phyloP scores from a whole-genome alignment of 2,329 filamentous ascomycete genomes.

The Xylariomycetidae sp. region DNA sequence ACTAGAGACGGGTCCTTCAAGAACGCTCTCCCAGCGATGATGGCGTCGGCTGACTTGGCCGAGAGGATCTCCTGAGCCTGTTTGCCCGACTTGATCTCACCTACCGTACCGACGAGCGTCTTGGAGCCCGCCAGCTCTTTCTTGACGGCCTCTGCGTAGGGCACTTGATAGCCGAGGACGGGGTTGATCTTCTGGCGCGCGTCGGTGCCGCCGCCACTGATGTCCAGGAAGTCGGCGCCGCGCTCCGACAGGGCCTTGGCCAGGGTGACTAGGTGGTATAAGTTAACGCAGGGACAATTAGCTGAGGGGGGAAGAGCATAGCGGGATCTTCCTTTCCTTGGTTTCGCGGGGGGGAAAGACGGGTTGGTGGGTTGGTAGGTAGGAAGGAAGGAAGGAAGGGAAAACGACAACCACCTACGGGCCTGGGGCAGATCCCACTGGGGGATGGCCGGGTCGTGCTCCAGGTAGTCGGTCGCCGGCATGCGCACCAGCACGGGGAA shows the following conservation, averaged over 20 bases:
- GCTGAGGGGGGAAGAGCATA: constrained; percentile 20
- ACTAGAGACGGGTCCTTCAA: constrained; percentile 58
- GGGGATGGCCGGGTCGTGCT: constrained; percentile 49
- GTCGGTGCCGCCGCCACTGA: constrained; percentile 63
- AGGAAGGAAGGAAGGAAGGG: neutral
- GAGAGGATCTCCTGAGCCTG: constrained; percentile 51
- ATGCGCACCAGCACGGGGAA: constrained; percentile 65
- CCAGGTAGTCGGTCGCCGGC: constrained; percentile 71
- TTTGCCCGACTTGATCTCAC: constrained; percentile 50
- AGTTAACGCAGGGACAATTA: too few relatives aligned
- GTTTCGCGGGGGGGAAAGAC: too few relatives aligned
- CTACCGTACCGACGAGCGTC: constrained; percentile 52
- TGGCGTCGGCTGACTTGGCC: constrained; percentile 45
- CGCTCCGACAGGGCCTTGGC: constrained; percentile 56
- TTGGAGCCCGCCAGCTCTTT: constrained; percentile 58
- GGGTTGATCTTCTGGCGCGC: constrained; percentile 48
- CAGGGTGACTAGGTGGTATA: constrained; percentile 46
- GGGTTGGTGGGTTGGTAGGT: neutral
- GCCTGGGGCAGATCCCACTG: constrained; percentile 63
- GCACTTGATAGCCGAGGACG: constrained; percentile 64
- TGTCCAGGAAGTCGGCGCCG: constrained; percentile 71
- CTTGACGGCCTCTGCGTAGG: constrained; percentile 65
- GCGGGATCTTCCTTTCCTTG: too few relatives aligned
- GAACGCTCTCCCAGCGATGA: constrained; percentile 53
- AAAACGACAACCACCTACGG: neutral